phyloP scores from a whole-genome alignment of 495 filamentous ascomycete species.

The Talaromyces nanjingensis region DNA sequence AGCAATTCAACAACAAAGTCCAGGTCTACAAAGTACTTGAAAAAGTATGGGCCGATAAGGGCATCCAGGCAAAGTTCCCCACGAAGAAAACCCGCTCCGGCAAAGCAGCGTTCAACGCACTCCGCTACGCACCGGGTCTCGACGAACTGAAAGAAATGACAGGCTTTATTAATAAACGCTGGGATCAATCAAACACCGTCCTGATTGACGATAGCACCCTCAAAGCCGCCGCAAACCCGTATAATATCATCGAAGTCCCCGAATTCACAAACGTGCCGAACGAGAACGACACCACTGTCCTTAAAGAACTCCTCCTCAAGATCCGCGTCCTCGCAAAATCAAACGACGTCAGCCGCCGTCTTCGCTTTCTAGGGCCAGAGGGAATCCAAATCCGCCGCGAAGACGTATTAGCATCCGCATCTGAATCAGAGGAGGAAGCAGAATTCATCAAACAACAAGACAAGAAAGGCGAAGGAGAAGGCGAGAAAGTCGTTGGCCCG shows the following conservation, averaged over 20 bases:
- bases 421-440: not conserved
- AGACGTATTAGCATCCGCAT: not conserved
- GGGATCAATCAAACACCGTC: conserved; percentile 82
- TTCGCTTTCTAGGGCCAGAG: conserved; percentile 19
- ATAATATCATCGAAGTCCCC: conserved; percentile 72
- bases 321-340: conserved; percentile 27
- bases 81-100: not conserved
- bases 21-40: conserved; percentile 84
- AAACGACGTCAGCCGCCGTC: conserved; percentile 35
- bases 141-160: conserved; percentile 4
- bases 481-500: not conserved
- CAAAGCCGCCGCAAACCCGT: conserved; percentile 77
- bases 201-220: conserved; percentile 76
- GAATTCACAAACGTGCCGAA: conserved; percentile 50
- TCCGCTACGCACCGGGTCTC: not conserved
- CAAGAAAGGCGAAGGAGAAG: not conserved
- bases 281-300: conserved; percentile 25
- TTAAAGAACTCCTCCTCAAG: conserved; percentile 23
- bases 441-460: not conserved
- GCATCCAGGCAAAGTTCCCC: conserved; percentile 47
- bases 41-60: conserved; percentile 57
- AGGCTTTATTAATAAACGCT: conserved; percentile 23
- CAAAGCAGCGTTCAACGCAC: not conserved
- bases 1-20: conserved; percentile 61
- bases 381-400: conserved; percentile 2